Percentiles rank a stretch among this genome's conserved stretches.
These are phyloP conservation scores for Lenzites betulinus DNA, from an alignment of 768 basidiomycete genomes.

Conservation along the genomic window DNA sequence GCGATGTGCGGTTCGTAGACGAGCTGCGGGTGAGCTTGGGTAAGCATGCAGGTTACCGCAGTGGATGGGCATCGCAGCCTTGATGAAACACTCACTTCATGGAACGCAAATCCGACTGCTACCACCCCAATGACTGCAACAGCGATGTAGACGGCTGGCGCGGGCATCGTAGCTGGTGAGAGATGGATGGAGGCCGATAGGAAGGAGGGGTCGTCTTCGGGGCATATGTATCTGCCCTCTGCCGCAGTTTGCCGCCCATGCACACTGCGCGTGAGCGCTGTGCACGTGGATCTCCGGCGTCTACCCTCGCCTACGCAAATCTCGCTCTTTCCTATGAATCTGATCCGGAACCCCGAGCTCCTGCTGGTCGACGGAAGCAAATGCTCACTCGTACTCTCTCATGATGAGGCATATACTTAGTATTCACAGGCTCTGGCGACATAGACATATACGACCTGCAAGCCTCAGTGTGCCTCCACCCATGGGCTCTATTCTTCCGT, in stretches of 20 bases:
- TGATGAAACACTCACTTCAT: constrained; percentile 47
- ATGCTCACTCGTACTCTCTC: too few species aligned
- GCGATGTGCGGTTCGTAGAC: constrained; percentile 73
- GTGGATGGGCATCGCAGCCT: background rate
- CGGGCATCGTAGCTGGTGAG: constrained; percentile 35
- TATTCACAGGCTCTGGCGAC: too few species aligned
- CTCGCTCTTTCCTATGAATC: too few species aligned
- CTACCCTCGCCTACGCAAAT: too few species aligned
- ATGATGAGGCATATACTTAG: too few species aligned
- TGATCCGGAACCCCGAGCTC: too few species aligned
- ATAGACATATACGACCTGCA: too few species aligned
- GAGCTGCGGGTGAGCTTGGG: constrained; percentile 41
- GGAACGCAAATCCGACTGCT: constrained; percentile 56
- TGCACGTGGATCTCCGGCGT: too few species aligned
- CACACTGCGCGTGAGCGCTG: background rate
- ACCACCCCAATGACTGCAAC: constrained; percentile 50
- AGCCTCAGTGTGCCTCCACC: too few species aligned
- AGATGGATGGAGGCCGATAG: constrained; percentile 19
- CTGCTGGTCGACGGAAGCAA: too few species aligned
- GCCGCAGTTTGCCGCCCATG: background rate
- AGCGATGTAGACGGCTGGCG: constrained; percentile 46
- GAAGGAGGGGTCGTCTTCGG: background rate
- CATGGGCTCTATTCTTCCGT: too few species aligned
- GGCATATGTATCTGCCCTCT: constrained; percentile 6
- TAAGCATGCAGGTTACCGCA: constrained; percentile 1